These are phyloP conservation scores for Setomelanomma holmii DNA, from an alignment of 2,329 filamentous ascomycete genomes.

Conservation along the genomic window DNA sequence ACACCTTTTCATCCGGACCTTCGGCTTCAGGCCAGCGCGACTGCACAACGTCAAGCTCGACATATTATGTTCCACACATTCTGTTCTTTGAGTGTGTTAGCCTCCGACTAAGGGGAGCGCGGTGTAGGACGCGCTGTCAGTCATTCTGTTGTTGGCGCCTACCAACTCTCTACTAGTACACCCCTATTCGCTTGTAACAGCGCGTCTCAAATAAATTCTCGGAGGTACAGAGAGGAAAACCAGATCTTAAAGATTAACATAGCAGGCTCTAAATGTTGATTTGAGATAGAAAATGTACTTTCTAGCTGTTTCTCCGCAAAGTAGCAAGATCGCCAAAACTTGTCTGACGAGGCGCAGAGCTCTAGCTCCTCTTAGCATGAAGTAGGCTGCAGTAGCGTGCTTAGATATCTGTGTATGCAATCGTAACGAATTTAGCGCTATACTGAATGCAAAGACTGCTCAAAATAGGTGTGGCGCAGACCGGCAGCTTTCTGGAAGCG, in stretches of 20 bases:
- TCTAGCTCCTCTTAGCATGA: not conserved
- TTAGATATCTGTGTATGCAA: not conserved
- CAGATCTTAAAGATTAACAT: slow-evolving; percentile 1
- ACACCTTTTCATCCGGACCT: no score
- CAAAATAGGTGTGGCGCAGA: not conserved
- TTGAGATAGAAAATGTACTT: slow-evolving; percentile 1
- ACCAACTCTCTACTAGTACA: not conserved
- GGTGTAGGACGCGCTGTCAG: not conserved
- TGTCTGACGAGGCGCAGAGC: not conserved
- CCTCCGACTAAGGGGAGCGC: not conserved
- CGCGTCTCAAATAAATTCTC: not conserved
- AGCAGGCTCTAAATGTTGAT: not conserved
- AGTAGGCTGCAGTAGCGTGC: not conserved
- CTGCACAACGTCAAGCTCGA: slow-evolving; percentile 1
- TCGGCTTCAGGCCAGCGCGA: not conserved
- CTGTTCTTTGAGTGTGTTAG: not conserved
- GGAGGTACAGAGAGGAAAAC: slow-evolving; percentile 1
- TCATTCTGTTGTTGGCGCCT: slow-evolving; percentile 1
- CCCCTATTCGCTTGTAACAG: not conserved
- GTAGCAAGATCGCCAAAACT: not conserved
- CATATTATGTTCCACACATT: not conserved
- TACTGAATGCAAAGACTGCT: not conserved
- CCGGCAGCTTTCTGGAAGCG: not conserved
- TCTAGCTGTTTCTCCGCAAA: not conserved
- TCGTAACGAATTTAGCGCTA: not conserved